phyloP scores from a whole-genome alignment of 2,329 filamentous ascomycete genomes.

The Pseudogymnoascus pannorum region DNA sequence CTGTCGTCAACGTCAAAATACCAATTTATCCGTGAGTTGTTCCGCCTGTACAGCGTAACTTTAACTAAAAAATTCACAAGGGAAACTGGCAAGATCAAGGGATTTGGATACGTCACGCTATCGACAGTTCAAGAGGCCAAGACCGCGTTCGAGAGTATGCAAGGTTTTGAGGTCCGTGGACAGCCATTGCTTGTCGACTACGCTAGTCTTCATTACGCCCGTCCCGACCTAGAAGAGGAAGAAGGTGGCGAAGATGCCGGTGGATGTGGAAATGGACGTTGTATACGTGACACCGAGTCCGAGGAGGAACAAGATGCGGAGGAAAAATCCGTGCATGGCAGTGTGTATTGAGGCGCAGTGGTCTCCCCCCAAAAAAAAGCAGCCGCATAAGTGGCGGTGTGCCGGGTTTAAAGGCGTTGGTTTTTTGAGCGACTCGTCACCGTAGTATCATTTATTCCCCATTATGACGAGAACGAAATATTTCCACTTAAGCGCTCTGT shows the following conservation, averaged over 20 bases:
- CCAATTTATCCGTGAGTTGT: slow-evolving; percentile 52
- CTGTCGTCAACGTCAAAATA: slow-evolving; percentile 58
- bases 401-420: not conserved
- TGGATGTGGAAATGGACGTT: slow-evolving; percentile 33
- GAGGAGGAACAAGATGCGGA: not conserved
- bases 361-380: not conserved
- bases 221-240: slow-evolving; percentile 46
- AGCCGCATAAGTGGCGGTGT: not conserved
- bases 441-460: not conserved
- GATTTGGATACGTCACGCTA: slow-evolving; percentile 69
- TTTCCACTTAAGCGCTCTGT: not conserved
- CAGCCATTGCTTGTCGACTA: slow-evolving; percentile 63
- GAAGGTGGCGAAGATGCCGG: slow-evolving; percentile 38
- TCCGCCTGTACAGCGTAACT: not conserved
- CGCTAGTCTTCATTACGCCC: slow-evolving; percentile 56
- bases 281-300: slow-evolving; percentile 18
- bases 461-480: not conserved
- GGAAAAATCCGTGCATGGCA: not conserved
- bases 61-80: slow-evolving; percentile 28
- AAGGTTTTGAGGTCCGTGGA: slow-evolving; percentile 55
- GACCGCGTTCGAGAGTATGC: slow-evolving; percentile 52
- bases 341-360: not conserved
- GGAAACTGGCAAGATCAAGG: slow-evolving; percentile 61
- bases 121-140: slow-evolving; percentile 58
- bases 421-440: not conserved